These are phyloP conservation scores for Microascus cirrosus DNA, from an alignment of 2,329 filamentous ascomycete genomes.

Conservation along the genomic window DNA sequence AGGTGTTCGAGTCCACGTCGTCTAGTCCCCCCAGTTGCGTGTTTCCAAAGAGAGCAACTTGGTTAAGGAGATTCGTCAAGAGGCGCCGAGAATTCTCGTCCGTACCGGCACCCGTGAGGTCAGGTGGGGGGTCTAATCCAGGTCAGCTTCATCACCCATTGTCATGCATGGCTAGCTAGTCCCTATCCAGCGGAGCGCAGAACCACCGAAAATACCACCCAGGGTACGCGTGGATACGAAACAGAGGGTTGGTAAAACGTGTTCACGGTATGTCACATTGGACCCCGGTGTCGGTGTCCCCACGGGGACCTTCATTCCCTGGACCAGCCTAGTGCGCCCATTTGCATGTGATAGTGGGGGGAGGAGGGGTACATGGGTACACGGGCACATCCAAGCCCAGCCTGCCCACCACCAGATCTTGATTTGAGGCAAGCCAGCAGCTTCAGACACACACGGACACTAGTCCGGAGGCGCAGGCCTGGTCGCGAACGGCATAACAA, in stretches of 20 bases:
- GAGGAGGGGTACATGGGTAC: neutral
- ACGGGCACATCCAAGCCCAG: neutral
- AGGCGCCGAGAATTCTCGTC: slow-evolving; percentile 2
- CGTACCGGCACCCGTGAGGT: neutral
- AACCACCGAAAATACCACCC: no score
- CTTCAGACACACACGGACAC: neutral
- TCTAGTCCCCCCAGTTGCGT: slow-evolving; percentile 33
- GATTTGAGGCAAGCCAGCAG: neutral
- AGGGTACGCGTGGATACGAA: no score
- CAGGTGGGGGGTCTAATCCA: slow-evolving; percentile 1
- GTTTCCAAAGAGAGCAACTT: slow-evolving; percentile 4
- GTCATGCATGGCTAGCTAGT: neutral
- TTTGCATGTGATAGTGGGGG: slow-evolving; percentile 4
- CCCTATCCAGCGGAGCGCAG: no score
- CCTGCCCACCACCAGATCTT: neutral
- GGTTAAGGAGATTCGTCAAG: slow-evolving; percentile 3
- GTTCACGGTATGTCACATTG: neutral
- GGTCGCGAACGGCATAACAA: slow-evolving; percentile 2
- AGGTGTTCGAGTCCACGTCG: slow-evolving; percentile 26
- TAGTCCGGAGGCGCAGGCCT: neutral
- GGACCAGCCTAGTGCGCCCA: neutral
- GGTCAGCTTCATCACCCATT: neutral
- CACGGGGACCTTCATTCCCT: neutral
- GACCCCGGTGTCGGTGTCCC: neutral
- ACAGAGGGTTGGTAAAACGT: no score